Conservation (phyloP, 768 basidiomycete genomes). For the Lentinula edodes region DNA sequence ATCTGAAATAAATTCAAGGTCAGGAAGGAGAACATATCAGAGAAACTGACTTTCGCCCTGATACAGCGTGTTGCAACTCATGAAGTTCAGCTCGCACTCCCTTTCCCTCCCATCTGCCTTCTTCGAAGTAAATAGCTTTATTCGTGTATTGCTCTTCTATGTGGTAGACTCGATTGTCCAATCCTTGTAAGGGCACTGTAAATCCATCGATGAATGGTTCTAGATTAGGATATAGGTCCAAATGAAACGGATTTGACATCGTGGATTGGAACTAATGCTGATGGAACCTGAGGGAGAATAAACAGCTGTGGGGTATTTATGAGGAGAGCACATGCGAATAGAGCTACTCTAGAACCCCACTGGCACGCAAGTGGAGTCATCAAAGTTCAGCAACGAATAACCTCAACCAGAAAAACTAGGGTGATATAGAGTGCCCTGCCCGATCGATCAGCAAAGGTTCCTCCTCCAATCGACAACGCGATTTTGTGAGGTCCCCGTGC, state of each 20-base stretch:
- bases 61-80: constrained; percentile 59
- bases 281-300: background rate
- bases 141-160: background rate
- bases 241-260: background rate
- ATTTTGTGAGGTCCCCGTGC: too few relatives aligned
- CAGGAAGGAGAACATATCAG: background rate
- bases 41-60: constrained; percentile 52
- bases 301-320: background rate
- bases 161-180: background rate
- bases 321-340: background rate
- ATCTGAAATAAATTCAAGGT: constrained; percentile 31
- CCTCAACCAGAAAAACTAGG: background rate
- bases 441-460: too few relatives aligned
- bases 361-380: background rate
- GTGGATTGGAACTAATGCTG: background rate
- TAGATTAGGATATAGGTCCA: background rate
- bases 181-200: background rate
- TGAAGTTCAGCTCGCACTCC: constrained; percentile 48
- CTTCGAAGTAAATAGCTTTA: constrained; percentile 37
- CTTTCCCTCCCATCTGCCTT: constrained; percentile 56
- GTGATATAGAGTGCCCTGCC: too few relatives aligned
- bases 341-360: background rate
- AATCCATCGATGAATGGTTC: background rate
- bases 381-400: background rate
- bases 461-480: too few relatives aligned